phyloP scores from a whole-genome alignment of 257 asterid species.

The Jaltomata sinuosa region DNA sequence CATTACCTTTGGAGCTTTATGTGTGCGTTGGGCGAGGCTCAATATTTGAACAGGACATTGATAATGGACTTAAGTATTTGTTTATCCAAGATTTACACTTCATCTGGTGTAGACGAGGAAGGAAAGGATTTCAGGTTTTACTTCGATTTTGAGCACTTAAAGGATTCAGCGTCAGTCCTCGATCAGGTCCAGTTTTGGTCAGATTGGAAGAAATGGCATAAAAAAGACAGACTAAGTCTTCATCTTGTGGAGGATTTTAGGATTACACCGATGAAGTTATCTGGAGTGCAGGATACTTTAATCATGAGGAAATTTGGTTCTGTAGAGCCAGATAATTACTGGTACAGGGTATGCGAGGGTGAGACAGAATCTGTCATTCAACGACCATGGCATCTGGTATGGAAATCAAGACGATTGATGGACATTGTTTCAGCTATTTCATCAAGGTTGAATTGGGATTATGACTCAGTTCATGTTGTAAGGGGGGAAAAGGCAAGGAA shows the following conservation, averaged over 20 bases:
- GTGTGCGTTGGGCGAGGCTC: constrained; percentile 91
- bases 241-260: constrained; percentile 64
- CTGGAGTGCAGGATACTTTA: constrained; percentile 38
- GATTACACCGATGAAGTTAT: constrained; percentile 58
- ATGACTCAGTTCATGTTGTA: constrained; percentile 59
- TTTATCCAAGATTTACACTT: constrained; percentile 58
- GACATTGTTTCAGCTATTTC: constrained; percentile 55
- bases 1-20: constrained; percentile 76
- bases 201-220: constrained; percentile 53
- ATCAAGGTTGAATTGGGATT: constrained; percentile 66
- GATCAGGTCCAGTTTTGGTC: constrained; percentile 67
- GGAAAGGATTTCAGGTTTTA: constrained; percentile 80
- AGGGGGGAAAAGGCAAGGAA: constrained; percentile 59
- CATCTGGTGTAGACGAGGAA: constrained; percentile 62
- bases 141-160: constrained; percentile 77
- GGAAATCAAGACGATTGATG: constrained; percentile 61
- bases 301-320: constrained; percentile 65
- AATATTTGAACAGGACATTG: constrained; percentile 76
- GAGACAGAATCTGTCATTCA: constrained; percentile 42
- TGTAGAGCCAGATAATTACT: constrained; percentile 71
- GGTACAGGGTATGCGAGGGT: constrained; percentile 83
- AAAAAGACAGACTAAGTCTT: constrained; percentile 39
- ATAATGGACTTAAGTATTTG: constrained; percentile 74
- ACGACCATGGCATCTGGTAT: constrained; percentile 66
- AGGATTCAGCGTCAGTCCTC: constrained; percentile 52